A percentile compares a stretch with the other conserved stretches of the same genome.
phyloP scores from a whole-genome alignment of 108 stramenopile species.

The Epipyxis sp. region DNA sequence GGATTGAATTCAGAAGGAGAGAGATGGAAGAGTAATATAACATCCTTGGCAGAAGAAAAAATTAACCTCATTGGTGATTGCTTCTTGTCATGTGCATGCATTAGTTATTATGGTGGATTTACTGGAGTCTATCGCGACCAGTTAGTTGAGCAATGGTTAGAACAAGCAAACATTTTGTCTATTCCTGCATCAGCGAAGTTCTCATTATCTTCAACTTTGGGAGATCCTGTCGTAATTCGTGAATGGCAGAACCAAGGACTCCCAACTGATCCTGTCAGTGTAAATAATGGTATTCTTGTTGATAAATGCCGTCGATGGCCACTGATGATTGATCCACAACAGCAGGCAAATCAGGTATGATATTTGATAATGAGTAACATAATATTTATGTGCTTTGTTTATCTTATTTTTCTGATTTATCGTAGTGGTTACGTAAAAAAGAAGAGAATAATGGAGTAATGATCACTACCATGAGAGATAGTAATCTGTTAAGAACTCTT shows the following conservation, averaged over 20 bases:
- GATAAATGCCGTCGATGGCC: conserved; percentile 61
- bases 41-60: conserved; percentile 40
- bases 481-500: conserved; percentile 51
- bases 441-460: conserved; percentile 40
- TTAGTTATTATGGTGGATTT: conserved; percentile 63
- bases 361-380: too few relatives aligned
- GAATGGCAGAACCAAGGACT: conserved; percentile 61
- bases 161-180: conserved; percentile 4
- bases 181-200: conserved; percentile 48
- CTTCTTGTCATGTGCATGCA: conserved; percentile 56
- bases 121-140: conserved; percentile 56
- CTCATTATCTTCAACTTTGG: conserved; percentile 52
- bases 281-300: conserved; percentile 61
- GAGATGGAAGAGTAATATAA: conserved; percentile 56
- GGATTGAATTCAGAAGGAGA: conserved; percentile 60
- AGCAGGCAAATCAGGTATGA: conserved; percentile 64
- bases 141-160: conserved; percentile 51
- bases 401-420: too few relatives aligned
- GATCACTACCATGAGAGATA: conserved; percentile 58
- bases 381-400: too few relatives aligned
- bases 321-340: conserved; percentile 68
- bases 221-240: conserved; percentile 57
- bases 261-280: conserved; percentile 60
- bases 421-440: conserved; percentile 64
- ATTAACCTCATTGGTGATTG: conserved; percentile 58